Base-by-base conservation (phyloP, 2,329 filamentous ascomycete genomes). In the Hymenoscyphus fructigenus region DNA sequence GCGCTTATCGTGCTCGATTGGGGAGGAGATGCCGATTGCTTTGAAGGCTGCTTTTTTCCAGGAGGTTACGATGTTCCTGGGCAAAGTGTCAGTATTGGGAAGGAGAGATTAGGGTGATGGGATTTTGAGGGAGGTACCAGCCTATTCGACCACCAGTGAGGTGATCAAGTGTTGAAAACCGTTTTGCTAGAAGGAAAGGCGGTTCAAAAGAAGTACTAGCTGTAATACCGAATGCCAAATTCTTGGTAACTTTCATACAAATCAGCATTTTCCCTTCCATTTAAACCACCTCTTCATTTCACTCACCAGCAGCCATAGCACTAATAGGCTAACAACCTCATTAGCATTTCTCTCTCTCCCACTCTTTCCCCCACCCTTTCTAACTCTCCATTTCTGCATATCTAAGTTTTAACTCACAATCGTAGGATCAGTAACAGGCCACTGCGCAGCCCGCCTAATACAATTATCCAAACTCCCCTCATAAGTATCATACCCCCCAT, bases 401-500 rank as follows among this genome's bases (percentile, higher is more conserved):
- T 17, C 5, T 15, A 4, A 20, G n/a, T 0, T n/a, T 20, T 55
- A 26, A 87, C 81, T 5, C 82, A 82, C 14, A 89, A 74, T 0
- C 0, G 85, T 88, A 0, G 88, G 88, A 72, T 91, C 88, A 63
- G 88, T 89, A 5, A 90, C 85, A 0, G 88, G 88, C 84, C 86
- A 90, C 74, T 91, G 88, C 0, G 88, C 87, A 1, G 87, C 88
- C 0, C 86, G 85, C 1, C 81, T 73, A 58, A 89, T 83, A 1
- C 87, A 85, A 0, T 88, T 83, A 5, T 84, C 81, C 4, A 90
- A 78, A 36, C 68, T 72, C 62, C 84, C 86, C 10, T 80, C 76
- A 75, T 89, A 91, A 1, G 90, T 87, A 76, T 91, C 88, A 72
- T 91, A 90, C 5, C 86, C 85, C 2, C 85, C 86, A 76, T 69